Conservation (phyloP, 179 eudicot species). For the Heliamphora ciliata region DNA sequence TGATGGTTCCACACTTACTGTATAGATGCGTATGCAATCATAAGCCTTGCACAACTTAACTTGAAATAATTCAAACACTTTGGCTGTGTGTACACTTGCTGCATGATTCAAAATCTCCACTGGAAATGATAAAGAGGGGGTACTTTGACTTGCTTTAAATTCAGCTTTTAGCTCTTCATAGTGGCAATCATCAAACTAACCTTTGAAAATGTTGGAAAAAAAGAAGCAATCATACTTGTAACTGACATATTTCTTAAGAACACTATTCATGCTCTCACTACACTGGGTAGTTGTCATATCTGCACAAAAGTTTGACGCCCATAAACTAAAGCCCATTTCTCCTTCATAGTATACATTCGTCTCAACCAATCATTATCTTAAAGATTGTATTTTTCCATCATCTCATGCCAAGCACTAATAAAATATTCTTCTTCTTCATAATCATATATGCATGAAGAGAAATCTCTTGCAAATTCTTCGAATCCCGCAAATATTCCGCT, state of each 20-base stretch:
- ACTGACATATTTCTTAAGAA: conserved; percentile 17
- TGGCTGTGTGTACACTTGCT: conserved; percentile 11
- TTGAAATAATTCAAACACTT: conserved; percentile 19
- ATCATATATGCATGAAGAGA: no score
- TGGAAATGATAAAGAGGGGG: conserved; percentile 7
- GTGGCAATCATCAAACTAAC: conserved; percentile 17
- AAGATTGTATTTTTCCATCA: background rate
- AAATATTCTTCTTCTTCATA: background rate
- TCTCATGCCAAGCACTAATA: background rate
- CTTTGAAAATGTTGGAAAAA: conserved; percentile 27
- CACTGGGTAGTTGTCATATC: conserved; percentile 24
- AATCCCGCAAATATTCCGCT: no score
- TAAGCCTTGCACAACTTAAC: conserved; percentile 10
- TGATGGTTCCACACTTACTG: no score
- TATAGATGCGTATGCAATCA: background rate
- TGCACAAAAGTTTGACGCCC: conserved; percentile 12
- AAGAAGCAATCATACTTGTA: conserved; percentile 14
- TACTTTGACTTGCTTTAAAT: conserved; percentile 12
- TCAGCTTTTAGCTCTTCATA: conserved; percentile 21
- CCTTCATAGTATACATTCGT: background rate
- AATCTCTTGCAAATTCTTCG: no score
- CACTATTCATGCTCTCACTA: conserved; percentile 23
- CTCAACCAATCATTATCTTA: background rate
- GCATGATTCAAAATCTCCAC: background rate
- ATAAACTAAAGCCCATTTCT: background rate